Percentiles rank a stretch among this genome's conserved stretches.
These are phyloP conservation scores for Hypholoma sublateritium DNA, from an alignment of 768 basidiomycete genomes.

Conservation along the genomic window DNA sequence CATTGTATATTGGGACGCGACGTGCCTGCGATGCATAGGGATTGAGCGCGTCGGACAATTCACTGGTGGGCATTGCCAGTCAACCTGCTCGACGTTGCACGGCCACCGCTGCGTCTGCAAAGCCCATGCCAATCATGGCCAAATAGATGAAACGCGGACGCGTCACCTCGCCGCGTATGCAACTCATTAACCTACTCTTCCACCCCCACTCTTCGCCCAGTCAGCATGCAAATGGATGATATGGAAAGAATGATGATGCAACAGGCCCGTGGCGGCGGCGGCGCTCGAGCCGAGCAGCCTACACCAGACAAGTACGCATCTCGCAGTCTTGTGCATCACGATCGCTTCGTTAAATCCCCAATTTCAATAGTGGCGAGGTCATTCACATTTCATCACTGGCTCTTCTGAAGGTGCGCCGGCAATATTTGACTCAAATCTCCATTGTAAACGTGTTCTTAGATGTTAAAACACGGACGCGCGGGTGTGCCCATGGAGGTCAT, in stretches of 20 bases:
- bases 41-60: constrained; percentile 79
- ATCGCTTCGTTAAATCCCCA: constrained; percentile 6
- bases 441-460: constrained; percentile 48
- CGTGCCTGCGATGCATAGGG: constrained; percentile 54
- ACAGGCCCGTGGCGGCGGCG: constrained; percentile 40
- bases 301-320: constrained; percentile 74
- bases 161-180: constrained; percentile 36
- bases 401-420: constrained; percentile 79
- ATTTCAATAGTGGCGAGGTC: constrained; percentile 71
- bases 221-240: constrained; percentile 42
- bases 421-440: background rate
- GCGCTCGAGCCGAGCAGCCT: constrained; percentile 43
- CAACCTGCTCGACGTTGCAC: background rate
- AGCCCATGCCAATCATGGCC: constrained; percentile 24
- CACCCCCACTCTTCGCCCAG: constrained; percentile 12
- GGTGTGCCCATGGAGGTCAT: constrained; percentile 99
- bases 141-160: constrained; percentile 38
- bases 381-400: constrained; percentile 98
- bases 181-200: constrained; percentile 12
- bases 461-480: constrained; percentile 98
- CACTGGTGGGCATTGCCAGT: constrained; percentile 40
- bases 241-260: constrained; percentile 52
- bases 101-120: constrained; percentile 4
- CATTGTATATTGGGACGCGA: constrained; percentile 18
- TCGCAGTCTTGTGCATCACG: background rate